A percentile compares a stretch with the other conserved stretches of the same genome.
Evolutionary conservation across 176 grass and related monocot species (phyloP).

Genomic region (Zea luxurians): DNA sequence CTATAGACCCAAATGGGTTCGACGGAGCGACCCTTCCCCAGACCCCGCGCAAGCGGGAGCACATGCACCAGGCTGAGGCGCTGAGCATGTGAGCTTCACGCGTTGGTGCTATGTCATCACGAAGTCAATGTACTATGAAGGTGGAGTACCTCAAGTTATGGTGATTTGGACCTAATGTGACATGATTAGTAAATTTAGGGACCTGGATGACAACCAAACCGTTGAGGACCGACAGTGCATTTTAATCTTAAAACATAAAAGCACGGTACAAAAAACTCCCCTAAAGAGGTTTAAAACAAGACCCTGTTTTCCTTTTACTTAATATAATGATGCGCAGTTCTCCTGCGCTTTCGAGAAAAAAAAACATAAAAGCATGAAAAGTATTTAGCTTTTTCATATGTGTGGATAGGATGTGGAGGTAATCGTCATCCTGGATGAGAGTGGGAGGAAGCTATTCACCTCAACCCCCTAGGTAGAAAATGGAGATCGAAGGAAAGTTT

Average conservation of each 20-base stretch:
- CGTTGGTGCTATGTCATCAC: not conserved
- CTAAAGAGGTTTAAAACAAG: too few relatives aligned
- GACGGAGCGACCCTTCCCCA: too few relatives aligned
- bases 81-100: not conserved
- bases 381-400: not conserved
- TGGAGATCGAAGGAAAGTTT: not conserved
- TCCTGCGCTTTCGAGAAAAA: too few relatives aligned
- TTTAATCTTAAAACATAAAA: slow-evolving; percentile 13
- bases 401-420: not conserved
- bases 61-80: too few relatives aligned
- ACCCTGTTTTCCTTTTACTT: too few relatives aligned
- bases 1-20: too few relatives aligned
- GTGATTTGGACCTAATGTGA: not conserved
- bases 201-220: not conserved
- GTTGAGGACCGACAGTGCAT: not conserved
- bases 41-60: too few relatives aligned
- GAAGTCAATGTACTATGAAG: not conserved
- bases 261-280: too few relatives aligned
- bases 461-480: not conserved
- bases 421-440: not conserved
- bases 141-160: not conserved
- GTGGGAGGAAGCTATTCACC: not conserved
- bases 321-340: too few relatives aligned
- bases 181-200: not conserved
- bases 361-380: not conserved